Conservation (phyloP, 768 basidiomycete species). For the Pleurotus cornucopiae region DNA sequence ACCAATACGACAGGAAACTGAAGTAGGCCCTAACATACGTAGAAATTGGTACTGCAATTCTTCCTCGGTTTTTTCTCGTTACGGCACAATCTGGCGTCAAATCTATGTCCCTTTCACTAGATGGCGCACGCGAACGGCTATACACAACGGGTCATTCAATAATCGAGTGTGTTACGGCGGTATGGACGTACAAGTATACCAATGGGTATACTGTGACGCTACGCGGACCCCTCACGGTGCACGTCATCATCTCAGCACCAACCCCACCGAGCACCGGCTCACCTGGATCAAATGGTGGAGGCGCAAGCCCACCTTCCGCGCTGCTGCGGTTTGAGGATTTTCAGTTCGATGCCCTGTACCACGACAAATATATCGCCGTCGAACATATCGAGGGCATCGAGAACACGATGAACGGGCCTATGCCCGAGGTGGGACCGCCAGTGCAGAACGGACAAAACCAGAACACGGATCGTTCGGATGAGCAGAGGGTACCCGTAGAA, state of each 20-base stretch:
- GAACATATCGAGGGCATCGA: slow-evolving; percentile 56
- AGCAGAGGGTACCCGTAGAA: slow-evolving; percentile 57
- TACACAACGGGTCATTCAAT: slow-evolving; percentile 42
- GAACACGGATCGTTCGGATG: slow-evolving; percentile 63
- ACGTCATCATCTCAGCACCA: slow-evolving; percentile 43
- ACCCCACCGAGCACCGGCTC: slow-evolving; percentile 15
- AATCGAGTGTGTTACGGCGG: slow-evolving; percentile 68
- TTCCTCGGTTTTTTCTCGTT: slow-evolving; percentile 82
- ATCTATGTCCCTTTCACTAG: slow-evolving; percentile 76
- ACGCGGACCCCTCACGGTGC: slow-evolving; percentile 68
- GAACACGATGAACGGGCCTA: slow-evolving; percentile 32
- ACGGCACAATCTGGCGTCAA: slow-evolving; percentile 82
- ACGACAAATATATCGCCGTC: slow-evolving; percentile 73
- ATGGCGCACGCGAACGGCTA: slow-evolving; percentile 69
- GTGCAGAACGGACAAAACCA: slow-evolving; percentile 29
- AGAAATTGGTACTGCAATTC: slow-evolving; percentile 79
- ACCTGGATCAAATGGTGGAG: background rate
- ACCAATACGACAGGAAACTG: background rate
- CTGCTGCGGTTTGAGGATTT: slow-evolving; percentile 68
- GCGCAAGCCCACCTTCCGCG: slow-evolving; percentile 12
- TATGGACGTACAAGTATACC: slow-evolving; percentile 79
- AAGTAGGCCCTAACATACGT: slow-evolving; percentile 11
- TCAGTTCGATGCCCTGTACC: slow-evolving; percentile 65
- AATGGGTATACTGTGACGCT: slow-evolving; percentile 79
- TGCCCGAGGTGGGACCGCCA: slow-evolving; percentile 21